Evolutionary conservation across 805 yeast genomes (phyloP), one percentile per base, ranked within the genome.

Genomic region (Saccharomycopsis lassenensis): DNA sequence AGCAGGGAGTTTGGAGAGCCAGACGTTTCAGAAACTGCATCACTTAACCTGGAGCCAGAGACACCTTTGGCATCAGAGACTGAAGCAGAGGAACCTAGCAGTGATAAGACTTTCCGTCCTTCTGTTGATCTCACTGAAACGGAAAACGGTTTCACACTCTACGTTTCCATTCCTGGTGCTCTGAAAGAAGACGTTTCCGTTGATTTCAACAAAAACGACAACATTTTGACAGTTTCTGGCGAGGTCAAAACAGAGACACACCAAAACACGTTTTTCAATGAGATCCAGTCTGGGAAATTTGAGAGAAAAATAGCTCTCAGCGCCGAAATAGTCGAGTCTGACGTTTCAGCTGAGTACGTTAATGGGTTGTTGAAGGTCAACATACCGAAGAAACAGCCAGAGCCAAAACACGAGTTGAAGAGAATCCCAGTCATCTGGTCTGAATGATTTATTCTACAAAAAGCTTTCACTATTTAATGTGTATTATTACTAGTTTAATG

Each of bases 101-200:
- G n/a, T n/a, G n/a, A n/a, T n/a, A n/a, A n/a, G n/a, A n/a, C n/a
- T n/a, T n/a, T n/a, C n/a, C n/a, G n/a, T 14, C 70, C 71, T 34
- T 68, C 71, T 11, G 58, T 67, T 31, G 71, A 68, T 44, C 52
- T 69, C 25, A 49, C 64, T 41, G 73, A 68, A 21, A 57, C 60
- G 30, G 66, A 63, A 4, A 51, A 58, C 30, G 46, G 53, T 14
- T 67, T 63, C 42, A 62, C 58, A 29, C 48, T 69, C 24, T 60
- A 59, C 24, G 56, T 67, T 3, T 60, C 71, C 1, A 52, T 68
- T 35, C 71, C 74, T 7, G 74, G 74, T 36, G 69, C 68, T 14
- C 42, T 56, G 2, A 62, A 60, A 47, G 67, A 67, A 15, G 52
- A 59, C 29, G 56, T 66, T 46, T 53, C 60, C 10, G 49, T 68